Percentiles rank a stretch among this genome's conserved stretches.
These are phyloP conservation scores for Dictyostelium firmibasis DNA, from an alignment of 78 protist genomes.

Conservation along the genomic window DNA sequence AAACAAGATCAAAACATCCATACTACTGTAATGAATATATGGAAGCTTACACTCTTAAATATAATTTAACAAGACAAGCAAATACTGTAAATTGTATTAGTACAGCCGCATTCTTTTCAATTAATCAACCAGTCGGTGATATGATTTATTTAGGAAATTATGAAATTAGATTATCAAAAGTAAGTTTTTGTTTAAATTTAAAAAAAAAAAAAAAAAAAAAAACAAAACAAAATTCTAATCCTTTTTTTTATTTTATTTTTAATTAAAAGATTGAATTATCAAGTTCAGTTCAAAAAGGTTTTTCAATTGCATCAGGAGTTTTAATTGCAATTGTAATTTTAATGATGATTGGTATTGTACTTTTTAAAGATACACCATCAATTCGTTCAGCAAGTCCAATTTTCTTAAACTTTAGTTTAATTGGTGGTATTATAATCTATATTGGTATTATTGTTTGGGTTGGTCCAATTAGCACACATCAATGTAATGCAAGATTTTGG, in stretches of 20 bases:
- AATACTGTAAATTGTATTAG: neutral
- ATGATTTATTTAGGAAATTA: conserved; percentile 23
- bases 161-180: neutral
- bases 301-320: neutral
- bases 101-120: neutral
- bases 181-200: neutral
- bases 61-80: neutral
- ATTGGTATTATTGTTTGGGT: conserved; percentile 39
- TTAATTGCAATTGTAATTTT: neutral
- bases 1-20: neutral
- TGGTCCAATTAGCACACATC: neutral
- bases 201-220: neutral
- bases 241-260: neutral
- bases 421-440: conserved; percentile 55
- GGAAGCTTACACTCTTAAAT: neutral
- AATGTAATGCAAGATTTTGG: conserved; percentile 53
- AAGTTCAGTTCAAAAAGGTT: neutral
- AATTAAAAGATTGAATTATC: neutral
- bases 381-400: conserved; percentile 68
- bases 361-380: conserved; percentile 9
- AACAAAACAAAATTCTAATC: neutral
- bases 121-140: conserved; percentile 34
- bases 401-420: neutral
- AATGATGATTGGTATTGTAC: neutral
- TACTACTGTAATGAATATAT: conserved; percentile 4